These are phyloP conservation scores for Glycine latifolia DNA, from an alignment of 306 rosid species.

Conservation along the genomic window DNA sequence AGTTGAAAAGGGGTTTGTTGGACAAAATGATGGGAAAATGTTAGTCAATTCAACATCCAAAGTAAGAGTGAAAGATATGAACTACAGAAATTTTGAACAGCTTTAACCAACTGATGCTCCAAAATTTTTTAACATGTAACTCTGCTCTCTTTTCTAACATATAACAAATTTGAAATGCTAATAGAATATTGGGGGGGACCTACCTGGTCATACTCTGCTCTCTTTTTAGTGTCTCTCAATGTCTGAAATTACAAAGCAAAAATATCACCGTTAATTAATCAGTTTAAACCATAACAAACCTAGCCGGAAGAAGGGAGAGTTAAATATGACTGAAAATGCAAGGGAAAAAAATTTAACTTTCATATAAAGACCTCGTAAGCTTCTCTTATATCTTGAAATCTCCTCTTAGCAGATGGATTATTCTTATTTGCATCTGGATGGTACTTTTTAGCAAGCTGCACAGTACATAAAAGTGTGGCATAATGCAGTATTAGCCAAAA, in stretches of 20 bases:
- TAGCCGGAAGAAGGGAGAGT: slow-evolving; percentile 7
- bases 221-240: slow-evolving; percentile 82
- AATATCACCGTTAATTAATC: slow-evolving; percentile 32
- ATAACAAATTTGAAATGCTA: slow-evolving; percentile 25
- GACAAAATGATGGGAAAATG: slow-evolving; percentile 33
- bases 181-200: background rate
- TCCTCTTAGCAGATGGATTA: slow-evolving; percentile 83
- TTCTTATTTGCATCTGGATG: slow-evolving; percentile 95
- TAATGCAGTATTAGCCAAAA: slow-evolving; percentile 30
- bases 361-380: slow-evolving; percentile 81
- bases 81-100: slow-evolving; percentile 44
- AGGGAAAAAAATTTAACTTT: background rate
- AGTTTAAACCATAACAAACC: slow-evolving; percentile 36
- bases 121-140: slow-evolving; percentile 5
- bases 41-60: slow-evolving; percentile 35
- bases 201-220: slow-evolving; percentile 77
- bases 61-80: slow-evolving; percentile 28
- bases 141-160: too few species aligned
- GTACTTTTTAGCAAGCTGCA: slow-evolving; percentile 93
- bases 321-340: slow-evolving; percentile 22
- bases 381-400: slow-evolving; percentile 93
- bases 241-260: slow-evolving; percentile 62
- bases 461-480: slow-evolving; percentile 43
- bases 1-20: slow-evolving; percentile 37
- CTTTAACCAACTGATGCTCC: slow-evolving; percentile 21